Base-by-base conservation (phyloP, 805 yeast species). In the Nakazawaea holstii region DNA sequence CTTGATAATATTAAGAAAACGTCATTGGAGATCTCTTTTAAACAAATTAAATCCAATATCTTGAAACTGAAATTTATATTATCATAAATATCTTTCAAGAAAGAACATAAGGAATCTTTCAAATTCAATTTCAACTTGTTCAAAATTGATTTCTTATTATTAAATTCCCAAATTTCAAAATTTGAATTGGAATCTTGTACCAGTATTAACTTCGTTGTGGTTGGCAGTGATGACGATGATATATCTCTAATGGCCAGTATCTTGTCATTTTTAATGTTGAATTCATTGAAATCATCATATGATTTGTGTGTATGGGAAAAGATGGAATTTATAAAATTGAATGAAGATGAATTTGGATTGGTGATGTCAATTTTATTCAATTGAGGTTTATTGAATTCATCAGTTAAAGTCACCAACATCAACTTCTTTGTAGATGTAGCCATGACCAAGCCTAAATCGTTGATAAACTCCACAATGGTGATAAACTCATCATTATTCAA, bases 391-490 rank as follows among this genome's bases (percentile, higher is more conserved):
- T 95, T 92, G 32, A 77, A 70, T 41, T 77, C 70, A 61, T 89
- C 94, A 51, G 84, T 76, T 30, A 90, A 66, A 0, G 82, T 69
- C 2, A 88, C 58, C 38, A 87, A 68, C 6, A 83, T 60, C 38
- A 84, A 77, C 50, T 91, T 70, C 24, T 88, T 88, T 51, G 76
- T 67, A 3, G 86, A 77, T 0, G 97, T 88, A 7, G 89, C 77
- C 8, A 84, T 58, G 0, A 84, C 70, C 4, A 88, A 69, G 2
- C 96, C 96, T 1, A 85, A 79, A 0, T 94, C 91, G 53, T 82
- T 88, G 9, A 84, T 72, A 50, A 76, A 76, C 46, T 79, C 77
- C 1, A 84, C 74, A 35, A 71, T 55, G 1, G 80, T 76, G 14
- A 89, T 68, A 29, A 61, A 59, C 59, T 91, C 97, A 20, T 20